A percentile compares a stretch with the other conserved stretches of the same genome.
phyloP scores from a whole-genome alignment of 2,329 filamentous ascomycete species.

The Esteya vermicola region DNA sequence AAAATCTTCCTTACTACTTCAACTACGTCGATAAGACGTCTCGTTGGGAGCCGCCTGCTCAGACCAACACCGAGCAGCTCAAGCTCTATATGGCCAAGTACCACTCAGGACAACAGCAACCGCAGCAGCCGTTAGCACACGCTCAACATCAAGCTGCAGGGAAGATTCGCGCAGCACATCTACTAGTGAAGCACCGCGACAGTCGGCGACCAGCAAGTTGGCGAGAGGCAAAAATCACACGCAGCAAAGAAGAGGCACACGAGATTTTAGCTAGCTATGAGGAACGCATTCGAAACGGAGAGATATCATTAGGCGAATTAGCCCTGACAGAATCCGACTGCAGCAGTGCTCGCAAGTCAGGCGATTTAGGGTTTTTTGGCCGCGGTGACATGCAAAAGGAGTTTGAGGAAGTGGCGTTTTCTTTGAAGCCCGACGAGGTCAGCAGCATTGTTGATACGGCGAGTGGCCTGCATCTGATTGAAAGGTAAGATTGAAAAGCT shows the following conservation, averaged over 20 bases:
- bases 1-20: conserved; percentile 99
- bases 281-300: conserved; percentile 56
- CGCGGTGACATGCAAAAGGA: conserved; percentile 96
- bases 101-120: conserved; percentile 44
- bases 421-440: conserved; percentile 72
- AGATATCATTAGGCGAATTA: conserved; percentile 61
- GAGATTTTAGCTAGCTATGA: conserved; percentile 65
- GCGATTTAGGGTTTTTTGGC: conserved; percentile 90
- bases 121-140: conserved; percentile 10
- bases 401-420: conserved; percentile 92
- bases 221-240: conserved; percentile 80
- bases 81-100: conserved; percentile 88
- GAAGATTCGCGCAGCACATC: conserved; percentile 86
- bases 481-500: no score
- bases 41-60: conserved; percentile 83
- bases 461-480: conserved; percentile 88
- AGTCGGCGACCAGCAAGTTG: conserved; percentile 86
- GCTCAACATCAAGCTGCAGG: conserved; percentile 24
- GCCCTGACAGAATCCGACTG: conserved; percentile 87
- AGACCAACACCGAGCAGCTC: conserved; percentile 80
- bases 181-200: conserved; percentile 85
- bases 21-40: conserved; percentile 76
- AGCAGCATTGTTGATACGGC: conserved; percentile 83
- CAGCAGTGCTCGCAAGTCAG: conserved; percentile 84
- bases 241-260: conserved; percentile 75